phyloP scores from a whole-genome alignment of 2,329 filamentous ascomycete species.

The Penicillium sp. region DNA sequence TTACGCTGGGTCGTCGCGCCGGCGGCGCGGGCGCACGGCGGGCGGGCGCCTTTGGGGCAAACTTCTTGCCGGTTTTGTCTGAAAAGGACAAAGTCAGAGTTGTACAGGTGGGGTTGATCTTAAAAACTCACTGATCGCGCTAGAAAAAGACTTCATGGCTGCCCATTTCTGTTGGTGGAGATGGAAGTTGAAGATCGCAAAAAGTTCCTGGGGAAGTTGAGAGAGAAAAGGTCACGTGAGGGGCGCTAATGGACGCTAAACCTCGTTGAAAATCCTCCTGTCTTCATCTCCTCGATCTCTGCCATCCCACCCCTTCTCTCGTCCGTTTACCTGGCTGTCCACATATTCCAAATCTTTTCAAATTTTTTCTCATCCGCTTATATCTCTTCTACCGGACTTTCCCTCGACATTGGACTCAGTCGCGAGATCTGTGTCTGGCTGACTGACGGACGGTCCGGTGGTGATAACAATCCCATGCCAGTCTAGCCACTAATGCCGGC shows the following conservation, averaged over 20 bases:
- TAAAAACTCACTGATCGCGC: constrained; percentile 51
- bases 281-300: constrained; percentile 32
- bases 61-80: constrained; percentile 73
- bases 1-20: constrained; percentile 43
- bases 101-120: background rate
- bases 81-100: constrained; percentile 12
- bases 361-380: constrained; percentile 2
- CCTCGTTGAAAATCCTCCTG: constrained; percentile 47
- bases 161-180: constrained; percentile 24
- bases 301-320: constrained; percentile 24
- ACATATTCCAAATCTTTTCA: background rate
- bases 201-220: constrained; percentile 32
- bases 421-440: constrained; percentile 30
- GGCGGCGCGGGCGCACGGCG: constrained; percentile 52
- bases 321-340: constrained; percentile 6
- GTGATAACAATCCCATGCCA: constrained; percentile 40
- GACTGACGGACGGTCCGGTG: constrained; percentile 38
- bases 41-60: constrained; percentile 70
- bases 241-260: constrained; percentile 36
- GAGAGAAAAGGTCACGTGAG: constrained; percentile 36
- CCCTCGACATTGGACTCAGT: constrained; percentile 26
- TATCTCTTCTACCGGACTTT: constrained; percentile 8
- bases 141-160: constrained; percentile 54
- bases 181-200: constrained; percentile 14
- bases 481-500: constrained; percentile 79